A percentile compares a stretch with the other conserved stretches of the same genome.
phyloP scores from a whole-genome alignment of 2,329 filamentous ascomycete genomes.

The Fusarium mexicanum region DNA sequence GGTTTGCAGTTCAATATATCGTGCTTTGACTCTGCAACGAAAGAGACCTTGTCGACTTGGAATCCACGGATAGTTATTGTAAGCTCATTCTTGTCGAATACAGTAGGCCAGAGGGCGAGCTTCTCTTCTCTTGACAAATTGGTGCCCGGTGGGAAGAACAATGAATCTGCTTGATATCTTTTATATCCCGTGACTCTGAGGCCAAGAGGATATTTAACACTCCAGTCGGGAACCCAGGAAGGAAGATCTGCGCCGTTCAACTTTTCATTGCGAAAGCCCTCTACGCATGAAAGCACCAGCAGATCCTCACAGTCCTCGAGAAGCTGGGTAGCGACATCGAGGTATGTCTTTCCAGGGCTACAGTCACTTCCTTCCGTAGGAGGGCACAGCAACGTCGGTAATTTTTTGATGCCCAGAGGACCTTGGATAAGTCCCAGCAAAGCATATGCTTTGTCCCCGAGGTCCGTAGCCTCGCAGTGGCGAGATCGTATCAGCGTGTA shows the following conservation, averaged over 20 bases:
- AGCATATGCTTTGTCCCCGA: background rate
- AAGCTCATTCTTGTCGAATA: background rate
- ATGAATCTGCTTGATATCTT: background rate
- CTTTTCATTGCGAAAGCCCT: background rate
- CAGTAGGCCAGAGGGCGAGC: background rate
- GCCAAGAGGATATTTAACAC: background rate
- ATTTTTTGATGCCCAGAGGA: rapidly evolving
- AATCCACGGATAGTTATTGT: background rate
- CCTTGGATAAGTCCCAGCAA: background rate
- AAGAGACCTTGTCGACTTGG: background rate
- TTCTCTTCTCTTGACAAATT: background rate
- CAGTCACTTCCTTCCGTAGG: background rate
- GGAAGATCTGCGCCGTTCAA: background rate
- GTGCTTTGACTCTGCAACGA: background rate
- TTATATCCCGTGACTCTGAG: background rate
- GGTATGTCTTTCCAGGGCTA: background rate
- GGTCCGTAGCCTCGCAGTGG: background rate
- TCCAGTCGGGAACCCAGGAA: background rate
- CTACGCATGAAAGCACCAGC: background rate
- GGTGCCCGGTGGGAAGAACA: background rate
- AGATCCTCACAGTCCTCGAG: background rate
- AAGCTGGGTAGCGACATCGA: background rate
- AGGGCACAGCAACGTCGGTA: background rate
- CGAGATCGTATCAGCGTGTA: background rate
- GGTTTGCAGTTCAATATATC: background rate